phyloP scores from a whole-genome alignment of 1,139 yeast species.

The Candida glucosophila region DNA sequence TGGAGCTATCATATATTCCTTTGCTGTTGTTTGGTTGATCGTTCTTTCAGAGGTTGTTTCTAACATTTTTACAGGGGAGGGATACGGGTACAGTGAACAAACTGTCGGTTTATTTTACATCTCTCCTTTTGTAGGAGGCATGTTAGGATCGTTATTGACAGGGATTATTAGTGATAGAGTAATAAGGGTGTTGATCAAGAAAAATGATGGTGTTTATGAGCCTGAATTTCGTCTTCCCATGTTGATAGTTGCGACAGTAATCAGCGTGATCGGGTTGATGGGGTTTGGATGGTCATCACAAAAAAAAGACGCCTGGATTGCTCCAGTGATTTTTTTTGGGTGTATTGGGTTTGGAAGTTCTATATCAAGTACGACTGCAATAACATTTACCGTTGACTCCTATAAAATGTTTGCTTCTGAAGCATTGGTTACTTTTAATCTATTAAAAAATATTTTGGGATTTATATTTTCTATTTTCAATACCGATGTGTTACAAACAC shows the following conservation, averaged over 20 bases:
- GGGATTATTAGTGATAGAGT: conserved; percentile 44
- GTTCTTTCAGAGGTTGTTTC: conserved; percentile 51
- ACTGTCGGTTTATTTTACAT: conserved; percentile 51
- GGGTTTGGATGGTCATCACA: conserved; percentile 58
- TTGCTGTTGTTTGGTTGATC: conserved; percentile 59
- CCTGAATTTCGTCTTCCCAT: conserved; percentile 54
- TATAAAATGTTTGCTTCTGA: conserved; percentile 55
- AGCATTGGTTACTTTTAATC: conserved; percentile 47
- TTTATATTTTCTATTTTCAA: conserved; percentile 52
- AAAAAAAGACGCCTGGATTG: too few species aligned
- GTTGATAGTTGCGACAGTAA: conserved; percentile 42
- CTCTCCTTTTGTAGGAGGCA: conserved; percentile 53
- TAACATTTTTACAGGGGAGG: conserved; percentile 35
- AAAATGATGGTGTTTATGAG: conserved; percentile 48
- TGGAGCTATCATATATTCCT: conserved; percentile 44
- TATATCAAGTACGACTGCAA: conserved; percentile 53
- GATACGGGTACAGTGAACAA: conserved; percentile 39
- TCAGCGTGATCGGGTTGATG: conserved; percentile 43
- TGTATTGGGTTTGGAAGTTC: conserved; percentile 52
- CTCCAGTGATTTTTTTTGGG: conserved; percentile 49
- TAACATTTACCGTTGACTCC: conserved; percentile 52
- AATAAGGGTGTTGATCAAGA: conserved; percentile 25
- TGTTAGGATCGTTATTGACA: conserved; percentile 46
- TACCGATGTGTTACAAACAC: conserved; percentile 30
- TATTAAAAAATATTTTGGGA: conserved; percentile 47